Evolutionary conservation across 306 rosid genomes (phyloP).

Genomic region (Castanea sativa): DNA sequence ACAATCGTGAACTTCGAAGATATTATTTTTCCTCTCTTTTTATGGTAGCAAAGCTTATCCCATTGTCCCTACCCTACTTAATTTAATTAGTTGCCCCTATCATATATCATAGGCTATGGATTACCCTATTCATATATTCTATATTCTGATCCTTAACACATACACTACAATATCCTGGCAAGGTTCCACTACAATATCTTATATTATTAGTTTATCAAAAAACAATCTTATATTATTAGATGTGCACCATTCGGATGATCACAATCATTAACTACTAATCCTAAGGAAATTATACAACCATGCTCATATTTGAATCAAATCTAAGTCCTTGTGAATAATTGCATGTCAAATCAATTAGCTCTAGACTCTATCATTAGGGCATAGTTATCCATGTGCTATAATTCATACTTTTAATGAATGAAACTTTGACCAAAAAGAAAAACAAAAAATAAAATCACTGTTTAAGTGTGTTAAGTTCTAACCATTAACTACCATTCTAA

Average conservation of each 20-base stretch:
- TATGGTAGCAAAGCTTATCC: too few species aligned
- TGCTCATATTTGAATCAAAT: constrained; percentile 12
- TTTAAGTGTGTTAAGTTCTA: background rate
- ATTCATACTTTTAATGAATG: background rate
- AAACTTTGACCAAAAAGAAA: background rate
- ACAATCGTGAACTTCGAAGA: background rate
- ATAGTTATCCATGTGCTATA: constrained; percentile 8
- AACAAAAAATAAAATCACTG: background rate
- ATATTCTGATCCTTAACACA: background rate
- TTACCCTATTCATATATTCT: background rate
- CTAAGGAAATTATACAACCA: background rate
- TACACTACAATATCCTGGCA: too few species aligned
- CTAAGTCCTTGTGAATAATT: background rate
- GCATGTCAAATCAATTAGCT: background rate
- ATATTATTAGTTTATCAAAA: too few species aligned
- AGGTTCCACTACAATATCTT: too few species aligned
- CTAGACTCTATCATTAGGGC: background rate
- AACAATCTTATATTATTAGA: too few species aligned
- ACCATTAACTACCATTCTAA: constrained; percentile 10
- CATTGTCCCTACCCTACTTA: background rate
- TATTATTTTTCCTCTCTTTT: background rate
- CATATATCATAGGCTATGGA: background rate
- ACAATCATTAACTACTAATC: constrained; percentile 6
- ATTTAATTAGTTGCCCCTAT: background rate
- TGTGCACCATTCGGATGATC: background rate